Evolutionary conservation across 441 rosid species (phyloP), one percentile per base, ranked within the genome.

Genomic region (Arabidopsis hybrid): DNA sequence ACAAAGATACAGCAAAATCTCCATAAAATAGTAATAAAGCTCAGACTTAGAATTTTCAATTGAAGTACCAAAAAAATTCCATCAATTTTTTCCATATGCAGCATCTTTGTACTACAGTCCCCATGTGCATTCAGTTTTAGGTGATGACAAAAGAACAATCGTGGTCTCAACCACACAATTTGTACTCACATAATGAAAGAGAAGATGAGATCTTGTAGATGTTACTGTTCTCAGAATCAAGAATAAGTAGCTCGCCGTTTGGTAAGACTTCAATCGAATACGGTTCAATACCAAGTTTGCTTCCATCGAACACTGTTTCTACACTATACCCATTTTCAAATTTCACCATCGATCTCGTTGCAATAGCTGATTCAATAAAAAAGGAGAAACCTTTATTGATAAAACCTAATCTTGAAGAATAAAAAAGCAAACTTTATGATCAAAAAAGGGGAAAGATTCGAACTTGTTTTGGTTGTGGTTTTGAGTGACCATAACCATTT

Each of bases 291-390:
- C 97, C 99, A 59, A 91, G 95, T 72, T 92, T 95, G 80, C 99
- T 95, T 74, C 98, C 99, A 72, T 95, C 99, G 71, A 92, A 85
- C 56, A 92, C 95, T 2, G 99, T 95, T 72, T 95, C 98, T 72
- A 95, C 98, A 31, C 84, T 64, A 69, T 91, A 92, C 16, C 99
- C 99, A 80, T 86, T 77, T 71, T 95, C 99, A 21, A 85, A 92
- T 83, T 91, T 95, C 93, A 95, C 87, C 92, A 83, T 79, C 69
- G 98, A 88, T 79, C 91, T 93, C 65, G 90, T 83, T 45, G 88
- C 39, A 75, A 89, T 78, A 1, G 91, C 97, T 94, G 83, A 69
- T 77, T 53, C 21, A 53, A 69, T n/a, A 31, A 64, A 34, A 43
- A 64, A 42, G 50, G 55, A 50, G 55, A 73, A 52, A 59, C 60